Evolutionary conservation across 2,329 filamentous ascomycete genomes (phyloP), one percentile per base, ranked within the genome.

Genomic region (Apiospora phragmitis): DNA sequence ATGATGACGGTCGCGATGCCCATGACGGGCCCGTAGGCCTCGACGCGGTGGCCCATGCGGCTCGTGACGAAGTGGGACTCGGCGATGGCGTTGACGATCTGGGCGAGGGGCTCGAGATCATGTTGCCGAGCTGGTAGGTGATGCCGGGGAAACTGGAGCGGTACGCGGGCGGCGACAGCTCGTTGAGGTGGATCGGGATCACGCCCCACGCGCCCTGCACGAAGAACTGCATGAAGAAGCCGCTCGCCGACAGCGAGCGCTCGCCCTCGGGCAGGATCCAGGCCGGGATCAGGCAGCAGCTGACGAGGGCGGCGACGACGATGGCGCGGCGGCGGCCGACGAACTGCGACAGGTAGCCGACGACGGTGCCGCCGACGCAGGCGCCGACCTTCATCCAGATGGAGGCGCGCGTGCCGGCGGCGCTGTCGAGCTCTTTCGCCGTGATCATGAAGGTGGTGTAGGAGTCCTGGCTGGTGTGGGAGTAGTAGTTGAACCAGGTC

Each of bases 371-470:
- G 43, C 92, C 93, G 1, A 94, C 88, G 75, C 91, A 93, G 59
- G 93, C 92, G 35, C 93, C 93, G 1, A 88, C 90, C 82, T 94
- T 94, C 90, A 94, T 94, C 71, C 95, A 81, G 74, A 95, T 94
- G n/a, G 89, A 92, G 21, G 92, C 92, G n/a, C 92, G 89, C 9
- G 88, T 92, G 5, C 92, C 91, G 0, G 85, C 86, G 1, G 83
- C 77, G 76, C 93, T 91, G 69, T 85, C 77, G 71, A 95, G 85
- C 73, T 90, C 89, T 81, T 95, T 94, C 75, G 93, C 87, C 5
- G 86, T 87, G 49, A 91, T 85, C 91, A 95, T 92, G 79, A 94
- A 94, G 3, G 93, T 94, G 0, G 93, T 94, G 83, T 94, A 95
- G 67, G 88, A 92, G 82, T 95, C 93, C 79, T 95, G 93, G 32